Evolutionary conservation across 805 yeast genomes (phyloP), one percentile per base, ranked within the genome.

Genomic region (Pichia exigua): DNA sequence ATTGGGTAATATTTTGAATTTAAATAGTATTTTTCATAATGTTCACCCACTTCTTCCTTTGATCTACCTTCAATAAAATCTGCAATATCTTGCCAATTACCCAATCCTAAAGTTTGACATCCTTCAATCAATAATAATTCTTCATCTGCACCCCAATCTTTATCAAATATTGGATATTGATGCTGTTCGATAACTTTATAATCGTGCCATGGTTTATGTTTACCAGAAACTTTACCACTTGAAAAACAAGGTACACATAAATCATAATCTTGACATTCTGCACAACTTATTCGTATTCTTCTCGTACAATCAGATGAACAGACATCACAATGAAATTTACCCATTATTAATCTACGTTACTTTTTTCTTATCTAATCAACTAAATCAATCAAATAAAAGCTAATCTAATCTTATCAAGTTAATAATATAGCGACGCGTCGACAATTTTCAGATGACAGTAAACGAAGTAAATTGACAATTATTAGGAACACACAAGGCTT

Each of bases 91-190:
- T 88, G 96, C 99, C 99, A 94, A 65, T 91, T 90, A 2, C 99
- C 99, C 50, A 94, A 66, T 0, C 99, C 99, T 44, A 80, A 77
- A 11, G 87, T 84, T 67, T 94, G 97, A 44, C 95, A 84, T 10
- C 97, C 98, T 66, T 90, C 96, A 15, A 95, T 78, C 53, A 94
- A 72, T 32, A 88, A 74, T 51, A 91, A 65, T 68, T 94, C 99
- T 67, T 94, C 99, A 70, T 94, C 99, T 1, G 99, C 99, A 39
- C 99, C 99, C 98, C 99, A 94, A 51, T 85, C 91, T 51, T 77
- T 79, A 48, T 82, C 86, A 59, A 95, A 84, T 11, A 95, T 87
- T 0, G 99, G 99, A 63, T 88, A 92, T 3, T 95, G 86, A 63
- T 92, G 92, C 60, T 95, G 97, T 67, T 94, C 99, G 27, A 92